Evolutionary conservation across 768 basidiomycete species (phyloP), one percentile per base, ranked within the genome.

Genomic region (Suillus luteus): DNA sequence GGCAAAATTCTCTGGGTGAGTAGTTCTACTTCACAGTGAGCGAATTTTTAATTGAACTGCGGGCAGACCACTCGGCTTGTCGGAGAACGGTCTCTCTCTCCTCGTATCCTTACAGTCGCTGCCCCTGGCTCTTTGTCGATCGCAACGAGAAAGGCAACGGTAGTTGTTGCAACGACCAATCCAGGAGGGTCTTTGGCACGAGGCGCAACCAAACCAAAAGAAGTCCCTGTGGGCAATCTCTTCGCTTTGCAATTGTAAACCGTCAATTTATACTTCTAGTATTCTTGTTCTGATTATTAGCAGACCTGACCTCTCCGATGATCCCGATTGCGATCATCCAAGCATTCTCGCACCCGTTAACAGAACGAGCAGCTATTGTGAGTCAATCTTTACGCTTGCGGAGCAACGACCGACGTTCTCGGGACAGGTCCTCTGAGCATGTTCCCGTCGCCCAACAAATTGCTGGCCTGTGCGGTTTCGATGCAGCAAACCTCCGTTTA

Each of bases 391-490:
- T 38, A 41, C 40, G 9, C 55, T 2, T 43, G 38, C 61, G n/a
- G 7, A 27, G 46, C 17, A 11, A 24, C 52, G n/a, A 12, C 59
- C 43, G 58, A 54, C 15, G 61, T 46, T 64, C 62, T 51, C 14
- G 31, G 57, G 17, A 65, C 17, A 93, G 91, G 89, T 62, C 88
- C 90, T 4, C 70, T 86, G 33, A 81, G 79, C 64, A 81, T 83
- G 17, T 74, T 75, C 1, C 61, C 81, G 3, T 93, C 92, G 5
- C 90, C 84, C 38, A 91, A 89, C 67, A 75, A 80, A 58, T 73
- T 78, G 12, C 77, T 91, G 46, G 64, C 91, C 10, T 88, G 85
- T 67, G 81, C 83, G 9, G 66, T 83, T 5, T 81, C 88, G 1
- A 78, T 83, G 41, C 66, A 78, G 35, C 78, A 77, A 66, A 79